Conservation (phyloP, 805 yeast species). For the Blastobotrys mokoenaii region DNA sequence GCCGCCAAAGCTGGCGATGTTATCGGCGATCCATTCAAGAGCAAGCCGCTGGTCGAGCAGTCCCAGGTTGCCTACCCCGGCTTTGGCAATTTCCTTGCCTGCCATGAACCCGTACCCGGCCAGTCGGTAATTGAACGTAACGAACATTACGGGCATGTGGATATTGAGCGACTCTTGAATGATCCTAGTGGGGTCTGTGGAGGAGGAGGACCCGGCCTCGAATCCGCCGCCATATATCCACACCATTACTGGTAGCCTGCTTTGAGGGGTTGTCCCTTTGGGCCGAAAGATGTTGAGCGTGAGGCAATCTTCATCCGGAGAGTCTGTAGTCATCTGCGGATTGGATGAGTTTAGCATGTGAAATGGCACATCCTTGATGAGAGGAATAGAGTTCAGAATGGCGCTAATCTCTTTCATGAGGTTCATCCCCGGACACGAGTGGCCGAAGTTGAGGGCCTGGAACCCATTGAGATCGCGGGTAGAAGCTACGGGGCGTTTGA, state of each 20-base stretch:
- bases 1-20: slow-evolving; percentile 32
- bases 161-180: background rate
- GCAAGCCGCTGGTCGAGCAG: slow-evolving; percentile 31
- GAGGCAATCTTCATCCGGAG: slow-evolving; percentile 23
- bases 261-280: slow-evolving; percentile 3
- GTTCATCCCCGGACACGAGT: background rate
- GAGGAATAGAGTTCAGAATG: background rate
- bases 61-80: slow-evolving; percentile 28
- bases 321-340: background rate
- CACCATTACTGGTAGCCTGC: background rate
- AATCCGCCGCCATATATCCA: slow-evolving; percentile 4
- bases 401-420: background rate
- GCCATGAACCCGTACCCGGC: slow-evolving; percentile 30
- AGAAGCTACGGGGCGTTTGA: slow-evolving; percentile 20
- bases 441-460: background rate
- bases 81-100: slow-evolving; percentile 8
- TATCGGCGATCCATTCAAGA: slow-evolving; percentile 29
- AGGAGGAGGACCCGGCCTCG: background rate
- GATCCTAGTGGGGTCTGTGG: background rate
- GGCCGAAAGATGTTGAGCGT: slow-evolving; percentile 23
- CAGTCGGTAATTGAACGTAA: slow-evolving; percentile 27
- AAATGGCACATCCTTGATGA: background rate
- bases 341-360: background rate
- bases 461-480: background rate
- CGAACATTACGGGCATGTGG: slow-evolving; percentile 18